Evolutionary conservation across 1,139 yeast genomes (phyloP).

Genomic region (Scheffersomyces insectosa): DNA sequence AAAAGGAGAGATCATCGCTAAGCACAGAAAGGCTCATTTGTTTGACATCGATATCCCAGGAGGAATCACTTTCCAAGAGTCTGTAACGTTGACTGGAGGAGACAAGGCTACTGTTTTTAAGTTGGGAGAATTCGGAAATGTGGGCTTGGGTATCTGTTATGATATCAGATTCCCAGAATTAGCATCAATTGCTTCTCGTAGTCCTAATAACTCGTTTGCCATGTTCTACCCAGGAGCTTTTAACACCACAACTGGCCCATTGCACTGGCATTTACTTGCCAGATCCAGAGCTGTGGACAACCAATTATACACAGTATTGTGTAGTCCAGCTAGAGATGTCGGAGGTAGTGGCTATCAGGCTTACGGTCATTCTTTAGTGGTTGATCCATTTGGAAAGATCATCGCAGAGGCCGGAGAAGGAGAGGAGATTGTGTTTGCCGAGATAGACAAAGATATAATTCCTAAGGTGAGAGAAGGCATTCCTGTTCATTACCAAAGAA

Average conservation of each 20-base stretch:
- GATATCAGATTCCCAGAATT: slow-evolving; percentile 92
- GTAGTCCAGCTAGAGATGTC: slow-evolving; percentile 87
- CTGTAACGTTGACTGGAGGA: slow-evolving; percentile 74
- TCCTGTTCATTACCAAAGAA: slow-evolving; percentile 77
- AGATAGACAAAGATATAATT: slow-evolving; percentile 64
- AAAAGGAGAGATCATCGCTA: slow-evolving; percentile 72
- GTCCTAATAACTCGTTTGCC: slow-evolving; percentile 71
- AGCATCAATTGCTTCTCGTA: slow-evolving; percentile 76
- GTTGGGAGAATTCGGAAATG: slow-evolving; percentile 67
- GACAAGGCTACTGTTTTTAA: slow-evolving; percentile 74
- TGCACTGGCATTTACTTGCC: slow-evolving; percentile 90
- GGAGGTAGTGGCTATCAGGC: slow-evolving; percentile 75
- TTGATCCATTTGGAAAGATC: slow-evolving; percentile 81
- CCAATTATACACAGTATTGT: slow-evolving; percentile 73
- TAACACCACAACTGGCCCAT: slow-evolving; percentile 93
- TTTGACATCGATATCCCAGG: slow-evolving; percentile 92
- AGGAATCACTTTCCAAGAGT: slow-evolving; percentile 84
- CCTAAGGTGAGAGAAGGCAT: slow-evolving; percentile 66
- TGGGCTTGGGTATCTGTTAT: slow-evolving; percentile 90
- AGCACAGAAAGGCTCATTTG: slow-evolving; percentile 85
- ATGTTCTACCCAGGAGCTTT: slow-evolving; percentile 96
- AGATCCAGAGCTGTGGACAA: slow-evolving; percentile 88
- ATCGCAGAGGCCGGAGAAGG: slow-evolving; percentile 83
- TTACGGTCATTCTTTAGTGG: slow-evolving; percentile 87
- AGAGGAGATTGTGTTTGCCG: slow-evolving; percentile 81